Percentiles rank a stretch among this genome's conserved stretches.
Evolutionary conservation across 2,329 filamentous ascomycete genomes (phyloP).

Genomic region (Rhynchosporium agropyri): DNA sequence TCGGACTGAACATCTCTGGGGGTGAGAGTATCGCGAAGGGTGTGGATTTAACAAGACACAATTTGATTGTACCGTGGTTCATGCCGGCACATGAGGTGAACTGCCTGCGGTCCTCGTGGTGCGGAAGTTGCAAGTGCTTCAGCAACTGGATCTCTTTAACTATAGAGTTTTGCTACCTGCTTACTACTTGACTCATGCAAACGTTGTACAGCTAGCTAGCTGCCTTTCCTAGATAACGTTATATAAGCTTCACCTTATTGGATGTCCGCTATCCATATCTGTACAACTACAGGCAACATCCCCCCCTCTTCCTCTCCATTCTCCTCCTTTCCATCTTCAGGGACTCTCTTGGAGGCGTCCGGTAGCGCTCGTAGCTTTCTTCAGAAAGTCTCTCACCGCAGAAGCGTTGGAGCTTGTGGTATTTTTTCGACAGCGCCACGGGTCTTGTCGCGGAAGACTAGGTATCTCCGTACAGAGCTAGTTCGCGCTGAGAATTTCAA

Average conservation of each 20-base stretch:
- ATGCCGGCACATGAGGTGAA: conserved; percentile 11
- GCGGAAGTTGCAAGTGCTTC: not conserved
- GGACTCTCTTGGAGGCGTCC: conserved; percentile 1
- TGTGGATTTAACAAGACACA: not conserved
- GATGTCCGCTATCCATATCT: not conserved
- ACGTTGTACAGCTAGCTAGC: not conserved
- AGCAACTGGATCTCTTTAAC: no score
- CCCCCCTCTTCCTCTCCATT: not conserved
- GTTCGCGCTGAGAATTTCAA: not conserved
- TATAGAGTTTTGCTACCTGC: not conserved
- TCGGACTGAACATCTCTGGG: not conserved
- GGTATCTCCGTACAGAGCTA: not conserved
- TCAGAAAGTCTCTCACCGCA: conserved; percentile 12
- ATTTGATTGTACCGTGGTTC: not conserved
- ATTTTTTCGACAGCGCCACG: conserved; percentile 6
- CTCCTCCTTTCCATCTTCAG: conserved; percentile 8
- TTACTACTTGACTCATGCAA: not conserved
- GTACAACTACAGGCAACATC: not conserved
- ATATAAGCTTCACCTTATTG: not conserved
- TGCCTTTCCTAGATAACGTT: not conserved
- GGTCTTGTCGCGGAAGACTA: not conserved
- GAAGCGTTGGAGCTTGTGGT: not conserved
- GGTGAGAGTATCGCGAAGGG: not conserved
- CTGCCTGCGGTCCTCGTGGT: not conserved
- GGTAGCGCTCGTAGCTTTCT: conserved; percentile 12